Evolutionary conservation across 768 basidiomycete species (phyloP).

Genomic region (Trametes maxima): DNA sequence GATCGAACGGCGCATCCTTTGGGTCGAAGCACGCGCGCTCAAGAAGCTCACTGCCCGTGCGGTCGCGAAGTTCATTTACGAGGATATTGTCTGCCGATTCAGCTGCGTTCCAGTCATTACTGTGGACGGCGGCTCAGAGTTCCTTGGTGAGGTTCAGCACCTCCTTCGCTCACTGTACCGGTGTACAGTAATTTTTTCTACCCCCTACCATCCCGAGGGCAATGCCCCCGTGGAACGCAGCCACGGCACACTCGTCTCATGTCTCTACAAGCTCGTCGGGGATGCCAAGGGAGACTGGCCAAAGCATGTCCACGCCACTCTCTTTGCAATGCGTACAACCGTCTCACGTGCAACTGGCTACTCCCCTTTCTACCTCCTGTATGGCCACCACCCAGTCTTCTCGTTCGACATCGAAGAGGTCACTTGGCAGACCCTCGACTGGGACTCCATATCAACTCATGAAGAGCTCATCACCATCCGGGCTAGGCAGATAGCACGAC

Average conservation of each 20-base stretch:
- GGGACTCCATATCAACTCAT: not conserved
- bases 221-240: too few species aligned
- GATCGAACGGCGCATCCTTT: too few species aligned
- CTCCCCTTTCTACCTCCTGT: conserved; percentile 3
- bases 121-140: too few species aligned
- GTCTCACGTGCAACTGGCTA: not conserved
- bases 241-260: not conserved
- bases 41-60: not conserved
- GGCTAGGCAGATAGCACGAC: not conserved
- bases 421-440: not conserved
- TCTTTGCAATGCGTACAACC: not conserved
- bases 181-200: too few species aligned
- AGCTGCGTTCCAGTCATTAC: too few species aligned
- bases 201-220: too few species aligned
- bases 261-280: too few species aligned
- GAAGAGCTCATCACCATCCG: not conserved
- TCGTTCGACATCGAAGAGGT: not conserved
- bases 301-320: not conserved
- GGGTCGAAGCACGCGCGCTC: not conserved
- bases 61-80: not conserved
- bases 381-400: conserved; percentile 3
- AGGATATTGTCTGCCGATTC: not conserved
- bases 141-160: too few species aligned
- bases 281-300: not conserved
- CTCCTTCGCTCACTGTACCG: too few species aligned